Percentiles rank a stretch among this genome's conserved stretches.
Evolutionary conservation across 352 stramenopile genomes (phyloP).

Genomic region (Thalassiosira livingstoniorum): DNA sequence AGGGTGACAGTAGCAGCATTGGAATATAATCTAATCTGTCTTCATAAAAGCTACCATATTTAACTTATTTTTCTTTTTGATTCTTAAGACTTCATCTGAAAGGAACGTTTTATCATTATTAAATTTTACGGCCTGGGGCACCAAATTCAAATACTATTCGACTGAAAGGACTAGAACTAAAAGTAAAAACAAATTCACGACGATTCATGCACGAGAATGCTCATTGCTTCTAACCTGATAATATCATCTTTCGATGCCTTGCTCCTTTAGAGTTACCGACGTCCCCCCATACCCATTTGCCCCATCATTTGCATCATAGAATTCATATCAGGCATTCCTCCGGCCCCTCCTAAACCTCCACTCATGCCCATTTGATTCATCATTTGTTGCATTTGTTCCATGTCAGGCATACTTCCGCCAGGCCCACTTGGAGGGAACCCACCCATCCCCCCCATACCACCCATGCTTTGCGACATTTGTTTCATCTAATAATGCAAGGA

Average conservation of each 20-base stretch:
- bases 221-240: too few relatives aligned
- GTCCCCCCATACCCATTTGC: constrained; percentile 62
- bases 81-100: too few relatives aligned
- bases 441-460: constrained; percentile 17
- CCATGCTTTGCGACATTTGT: constrained; percentile 30
- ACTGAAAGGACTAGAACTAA: not conserved
- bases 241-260: constrained; percentile 59
- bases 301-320: constrained; percentile 69
- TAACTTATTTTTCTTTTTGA: too few relatives aligned
- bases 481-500: constrained; percentile 21
- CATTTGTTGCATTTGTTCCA: constrained; percentile 88
- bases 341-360: constrained; percentile 48
- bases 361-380: constrained; percentile 92
- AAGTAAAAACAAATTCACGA: not conserved
- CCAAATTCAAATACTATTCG: not conserved
- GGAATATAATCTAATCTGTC: constrained; percentile 93
- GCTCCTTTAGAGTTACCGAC: constrained; percentile 60
- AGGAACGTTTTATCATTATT: too few relatives aligned
- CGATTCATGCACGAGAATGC: too few relatives aligned
- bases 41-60: constrained; percentile 86
- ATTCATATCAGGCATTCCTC: constrained; percentile 70
- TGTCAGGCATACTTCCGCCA: constrained; percentile 31
- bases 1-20: constrained; percentile 97
- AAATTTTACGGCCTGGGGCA: constrained; percentile 56
- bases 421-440: constrained; percentile 15